Evolutionary conservation across 495 filamentous ascomycete species (phyloP), one percentile per base, ranked within the genome.

Genomic region (Pyronema omphalodes): DNA sequence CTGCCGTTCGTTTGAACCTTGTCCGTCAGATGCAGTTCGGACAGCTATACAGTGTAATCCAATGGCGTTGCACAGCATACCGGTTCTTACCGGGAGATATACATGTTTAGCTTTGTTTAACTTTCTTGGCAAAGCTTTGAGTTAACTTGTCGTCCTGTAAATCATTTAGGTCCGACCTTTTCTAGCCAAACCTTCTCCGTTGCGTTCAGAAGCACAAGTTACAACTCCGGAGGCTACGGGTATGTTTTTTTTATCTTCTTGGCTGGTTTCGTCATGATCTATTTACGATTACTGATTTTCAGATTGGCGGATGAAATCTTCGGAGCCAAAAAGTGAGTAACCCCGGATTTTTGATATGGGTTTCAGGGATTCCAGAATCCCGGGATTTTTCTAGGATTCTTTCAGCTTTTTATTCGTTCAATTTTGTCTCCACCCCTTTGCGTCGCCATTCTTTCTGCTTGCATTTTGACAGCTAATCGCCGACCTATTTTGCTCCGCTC

Each of bases 171-270:
- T 34, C 9, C 60, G 61, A 46, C 57, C 57, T 53, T 63, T 63
- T 55, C 14, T 57, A 43, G 51, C 57, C 40, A 60, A 60, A 57
- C 61, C 61, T 39, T 53, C 61, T 36, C 60, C 57, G 35, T 52
- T 59, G 35, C 29, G 18, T 2, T n/a, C 44, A 14, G 44, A 47
- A 47, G 19, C 18, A 11, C 48, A 37, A 34, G 18, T 34, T 23
- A 33, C 48, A 2, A 3, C 39, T 43, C 39, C 39, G 39, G 12
- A 17, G 39, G 39, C 17, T 43, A 6, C 17, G 12, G 39, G 39
- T 17, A 17, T n/a, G 17, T 12, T 43, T 43, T 1, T 43, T 3
- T 17, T 43, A 6, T 1, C 39, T 1, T 43, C 12, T 17, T 43
- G 39, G 39, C 39, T 1, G 6, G 23, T 17, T 17, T 43, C 12